These are phyloP conservation scores for Nitzschia sp. DNA, from an alignment of 108 stramenopile species.

Conservation along the genomic window DNA sequence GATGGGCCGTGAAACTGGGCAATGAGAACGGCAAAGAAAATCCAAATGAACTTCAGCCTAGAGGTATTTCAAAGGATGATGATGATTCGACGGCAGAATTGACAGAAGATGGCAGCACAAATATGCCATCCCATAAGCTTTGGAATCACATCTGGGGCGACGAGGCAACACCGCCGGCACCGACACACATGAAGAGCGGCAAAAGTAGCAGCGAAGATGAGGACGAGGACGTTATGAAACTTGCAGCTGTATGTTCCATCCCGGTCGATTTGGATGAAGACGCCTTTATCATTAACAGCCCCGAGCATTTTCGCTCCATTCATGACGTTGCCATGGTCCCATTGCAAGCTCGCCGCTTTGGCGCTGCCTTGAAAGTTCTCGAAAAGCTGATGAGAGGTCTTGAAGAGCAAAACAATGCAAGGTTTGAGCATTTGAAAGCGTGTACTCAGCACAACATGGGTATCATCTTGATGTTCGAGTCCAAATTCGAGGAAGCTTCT, in stretches of 20 bases:
- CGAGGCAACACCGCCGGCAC: conserved; percentile 31
- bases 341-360: conserved; percentile 35
- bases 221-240: conserved; percentile 39
- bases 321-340: conserved; percentile 42
- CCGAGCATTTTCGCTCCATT: conserved; percentile 45
- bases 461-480: conserved; percentile 44
- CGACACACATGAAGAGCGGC: conserved; percentile 21
- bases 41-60: background rate
- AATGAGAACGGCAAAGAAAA: background rate
- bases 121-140: conserved; percentile 34
- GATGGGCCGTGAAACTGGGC: conserved; percentile 51
- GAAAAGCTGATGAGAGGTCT: conserved; percentile 45
- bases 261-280: conserved; percentile 68
- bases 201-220: background rate
- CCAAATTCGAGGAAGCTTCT: conserved; percentile 38
- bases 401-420: conserved; percentile 19
- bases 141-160: conserved; percentile 53
- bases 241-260: conserved; percentile 43
- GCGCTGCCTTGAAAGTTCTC: conserved; percentile 42
- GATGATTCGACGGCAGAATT: conserved; percentile 15
- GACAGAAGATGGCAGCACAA: conserved; percentile 18
- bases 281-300: conserved; percentile 49
- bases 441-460: conserved; percentile 59
- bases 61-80: background rate
- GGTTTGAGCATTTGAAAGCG: conserved; percentile 32